phyloP scores from a whole-genome alignment of 441 rosid genomes.

The Macaranga tanarius region DNA sequence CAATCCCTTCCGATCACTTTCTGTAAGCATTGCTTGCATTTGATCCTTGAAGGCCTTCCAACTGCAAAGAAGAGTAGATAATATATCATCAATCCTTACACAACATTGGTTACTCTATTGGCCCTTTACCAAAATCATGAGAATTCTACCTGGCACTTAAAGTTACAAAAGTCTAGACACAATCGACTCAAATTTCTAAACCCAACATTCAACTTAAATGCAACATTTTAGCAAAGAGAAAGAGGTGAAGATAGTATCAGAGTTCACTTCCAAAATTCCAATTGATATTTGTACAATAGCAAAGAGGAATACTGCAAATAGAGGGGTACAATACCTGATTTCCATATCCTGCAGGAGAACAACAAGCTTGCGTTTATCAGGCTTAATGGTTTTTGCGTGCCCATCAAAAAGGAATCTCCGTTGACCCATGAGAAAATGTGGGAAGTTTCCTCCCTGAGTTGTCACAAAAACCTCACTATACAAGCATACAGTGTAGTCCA shows the following conservation, averaged over 20 bases:
- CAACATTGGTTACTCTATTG: not conserved
- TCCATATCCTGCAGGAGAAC: conserved; percentile 67
- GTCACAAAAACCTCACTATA: conserved; percentile 84
- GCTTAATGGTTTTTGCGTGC: conserved; percentile 83
- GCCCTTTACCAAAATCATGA: not conserved
- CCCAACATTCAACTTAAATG: not conserved
- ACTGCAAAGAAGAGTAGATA: conserved; percentile 42
- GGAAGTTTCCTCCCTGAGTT: conserved; percentile 96
- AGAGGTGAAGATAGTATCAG: not conserved
- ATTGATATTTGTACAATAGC: not conserved
- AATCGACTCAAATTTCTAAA: not conserved
- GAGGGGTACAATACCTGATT: conserved; percentile 47
- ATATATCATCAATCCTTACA: conserved; percentile 8
- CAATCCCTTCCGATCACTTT: conserved; percentile 78
- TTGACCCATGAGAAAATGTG: conserved; percentile 95
- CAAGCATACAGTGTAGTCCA: conserved; percentile 88
- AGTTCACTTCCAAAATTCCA: not conserved
- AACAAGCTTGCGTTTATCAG: conserved; percentile 81
- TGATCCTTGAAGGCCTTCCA: conserved; percentile 70
- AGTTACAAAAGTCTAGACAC: not conserved
- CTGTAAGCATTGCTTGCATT: conserved; percentile 66
- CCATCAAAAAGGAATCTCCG: conserved; percentile 80
- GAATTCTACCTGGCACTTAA: too few relatives aligned
- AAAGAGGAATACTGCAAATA: conserved; percentile 6
- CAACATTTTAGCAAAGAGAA: too few relatives aligned